Base-by-base conservation (phyloP, 2,329 filamentous ascomycete species). In the Penicillium freii region DNA sequence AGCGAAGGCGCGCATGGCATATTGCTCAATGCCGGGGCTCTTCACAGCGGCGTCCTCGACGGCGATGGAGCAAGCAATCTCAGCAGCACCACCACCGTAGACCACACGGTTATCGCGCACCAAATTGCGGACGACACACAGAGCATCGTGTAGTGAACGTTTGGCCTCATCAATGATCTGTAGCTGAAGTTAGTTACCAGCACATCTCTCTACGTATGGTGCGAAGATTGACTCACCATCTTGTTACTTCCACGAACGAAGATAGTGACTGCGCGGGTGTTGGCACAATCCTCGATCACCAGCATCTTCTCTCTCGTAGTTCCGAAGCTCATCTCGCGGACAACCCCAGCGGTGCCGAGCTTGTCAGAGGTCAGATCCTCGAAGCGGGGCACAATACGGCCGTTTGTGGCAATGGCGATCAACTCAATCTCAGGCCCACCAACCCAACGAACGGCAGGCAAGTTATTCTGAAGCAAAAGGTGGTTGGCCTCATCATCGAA, bases 401-500 rank as follows among this genome's bases (percentile, higher is more conserved):
- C 94, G 73, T 99, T 97, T 65, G 94, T 99, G 49, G 94, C 94
- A 77, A 99, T 99, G 63, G 94, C 94, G 73, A 99, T 97, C 65
- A 99, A 81, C 78, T 99, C 94, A 67, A 99, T 97, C 78, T 99
- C 95, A 2, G 94, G 94, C 10, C 94, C 94, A 66, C 94, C 94
- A 42, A 99, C 94, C 94, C 94, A 99, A 77, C 94, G 85, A 58
- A 99, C 94, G 38, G 94, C 95, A 10, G 94, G 95, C 9, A 99
- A 85, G 71, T 94, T 83, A 82, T 97, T 97, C 80, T 97, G 95
- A 60, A 99, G 87, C 36, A 99, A 84, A 59, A 99, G 80, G 77
- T 99, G 94, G 81, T 99, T 99, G 62, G 94, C 94, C 80, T 99
- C 94, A 72, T 99, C 94, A 73, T 99, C 94, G 73, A 99, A 99